Base-by-base conservation (phyloP, 805 yeast genomes). In the Saturnispora ahearnii region DNA sequence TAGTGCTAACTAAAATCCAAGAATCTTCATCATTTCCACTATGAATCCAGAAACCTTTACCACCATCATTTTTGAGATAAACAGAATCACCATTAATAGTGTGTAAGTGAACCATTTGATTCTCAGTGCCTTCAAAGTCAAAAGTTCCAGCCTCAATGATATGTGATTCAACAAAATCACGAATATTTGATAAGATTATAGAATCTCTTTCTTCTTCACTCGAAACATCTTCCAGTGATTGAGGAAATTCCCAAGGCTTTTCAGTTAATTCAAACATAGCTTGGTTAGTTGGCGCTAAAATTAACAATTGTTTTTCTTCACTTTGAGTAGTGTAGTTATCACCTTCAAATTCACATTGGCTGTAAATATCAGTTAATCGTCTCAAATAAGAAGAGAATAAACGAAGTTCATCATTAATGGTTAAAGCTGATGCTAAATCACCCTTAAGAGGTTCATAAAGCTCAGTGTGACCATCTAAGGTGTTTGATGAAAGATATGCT, bases 241-340 rank as follows among this genome's bases (percentile, higher is more conserved):
- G 62, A 0, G 95, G 95, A 63, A 83, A 87, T 60, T 83, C 82
- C 96, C 95, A 88, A 21, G 96, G 96, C 62, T 87, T 87, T 49
- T 62, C 50, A 3, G 64, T 11, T 44, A 82, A 60, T 2, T 71
- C 65, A 31, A 67, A 66, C 51, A 87, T 70, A 3, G 87, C 90
- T 11, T 63, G 64, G 59, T 87, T 79, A 2, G 79, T 70, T 7
- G 96, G 96, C 3, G 95, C 87, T 59, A 87, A 74, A 6, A 87
- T 74, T 22, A 86, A 65, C 55, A 76, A 46, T 63, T 62, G 61
- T 8, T 53, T 52, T 8, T 40, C 44, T 32, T 33, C 42, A 12
- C 40, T 36, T 21, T 33, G 31, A 15, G 40, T 29, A 8, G n/a
- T 31, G 22, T 13, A 21, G 2, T 30, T 36, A 3, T 24, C 21